These are phyloP conservation scores for Ramaria rubella DNA, from an alignment of 768 basidiomycete species.

Conservation along the genomic window DNA sequence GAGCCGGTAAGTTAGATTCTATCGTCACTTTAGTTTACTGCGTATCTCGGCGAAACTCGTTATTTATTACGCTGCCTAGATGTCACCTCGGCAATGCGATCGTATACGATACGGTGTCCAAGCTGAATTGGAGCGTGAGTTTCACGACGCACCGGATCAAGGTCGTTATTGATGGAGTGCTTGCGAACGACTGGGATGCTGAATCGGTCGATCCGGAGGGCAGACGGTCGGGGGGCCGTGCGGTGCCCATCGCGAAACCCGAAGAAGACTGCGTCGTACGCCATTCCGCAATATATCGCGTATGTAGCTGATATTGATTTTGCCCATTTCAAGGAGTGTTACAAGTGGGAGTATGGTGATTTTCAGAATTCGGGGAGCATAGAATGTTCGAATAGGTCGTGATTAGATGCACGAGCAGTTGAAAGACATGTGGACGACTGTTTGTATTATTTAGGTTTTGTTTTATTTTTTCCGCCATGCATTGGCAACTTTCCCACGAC, in stretches of 20 bases:
- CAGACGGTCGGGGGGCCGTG: slow-evolving; percentile 35
- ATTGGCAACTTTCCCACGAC: no score
- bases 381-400: neutral
- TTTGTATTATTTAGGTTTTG: no score
- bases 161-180: slow-evolving; percentile 66
- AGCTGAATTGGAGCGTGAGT: slow-evolving; percentile 80
- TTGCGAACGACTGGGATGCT: slow-evolving; percentile 59
- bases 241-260: slow-evolving; percentile 18
- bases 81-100: slow-evolving; percentile 86
- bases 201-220: neutral
- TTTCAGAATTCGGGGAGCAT: slow-evolving; percentile 26
- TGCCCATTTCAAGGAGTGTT: slow-evolving; percentile 49
- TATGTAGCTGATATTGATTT: neutral
- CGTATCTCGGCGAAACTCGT: no score
- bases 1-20: slow-evolving; percentile 41
- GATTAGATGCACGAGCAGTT: no score
- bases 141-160: slow-evolving; percentile 76
- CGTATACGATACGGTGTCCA: slow-evolving; percentile 86
- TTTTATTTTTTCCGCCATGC: no score
- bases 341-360: slow-evolving; percentile 63
- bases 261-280: slow-evolving; percentile 68
- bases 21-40: slow-evolving; percentile 17
- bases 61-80: slow-evolving; percentile 28
- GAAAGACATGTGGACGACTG: no score
- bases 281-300: slow-evolving; percentile 6